Percentiles rank a stretch among this genome's conserved stretches.
phyloP scores from a whole-genome alignment of 106 monocot species.

The Allium sativum region DNA sequence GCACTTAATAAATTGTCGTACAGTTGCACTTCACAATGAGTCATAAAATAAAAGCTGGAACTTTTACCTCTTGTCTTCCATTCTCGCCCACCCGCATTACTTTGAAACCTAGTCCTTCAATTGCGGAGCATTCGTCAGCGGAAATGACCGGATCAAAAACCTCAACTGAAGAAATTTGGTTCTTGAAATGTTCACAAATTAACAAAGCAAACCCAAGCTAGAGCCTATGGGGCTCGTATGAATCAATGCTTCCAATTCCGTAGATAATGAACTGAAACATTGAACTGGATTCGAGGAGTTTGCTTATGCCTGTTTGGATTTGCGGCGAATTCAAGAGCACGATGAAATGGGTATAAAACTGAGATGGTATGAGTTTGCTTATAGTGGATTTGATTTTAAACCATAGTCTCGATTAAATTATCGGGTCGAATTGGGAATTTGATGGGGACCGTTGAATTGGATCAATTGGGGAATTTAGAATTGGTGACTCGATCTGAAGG shows the following conservation, averaged over 20 bases:
- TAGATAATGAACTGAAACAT: slow-evolving; percentile 40
- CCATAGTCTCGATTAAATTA: slow-evolving; percentile 25
- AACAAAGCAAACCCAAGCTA: slow-evolving; percentile 65
- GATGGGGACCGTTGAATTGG: slow-evolving; percentile 58
- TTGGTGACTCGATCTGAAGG: slow-evolving; percentile 7
- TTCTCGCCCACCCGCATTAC: slow-evolving; percentile 41
- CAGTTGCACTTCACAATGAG: slow-evolving; percentile 72
- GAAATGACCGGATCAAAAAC: slow-evolving; percentile 84
- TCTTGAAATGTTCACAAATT: slow-evolving; percentile 30
- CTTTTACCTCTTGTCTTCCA: slow-evolving; percentile 33
- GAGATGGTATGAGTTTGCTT: slow-evolving; percentile 27
- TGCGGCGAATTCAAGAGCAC: slow-evolving; percentile 18
- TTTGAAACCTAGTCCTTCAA: slow-evolving; percentile 28
- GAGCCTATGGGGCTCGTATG: slow-evolving; percentile 47
- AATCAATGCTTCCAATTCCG: slow-evolving; percentile 78
- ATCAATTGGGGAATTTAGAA: slow-evolving; percentile 20
- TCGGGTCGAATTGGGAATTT: slow-evolving; percentile 24
- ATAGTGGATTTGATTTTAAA: slow-evolving; percentile 28
- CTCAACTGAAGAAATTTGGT: slow-evolving; percentile 18
- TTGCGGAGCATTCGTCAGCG: slow-evolving; percentile 45
- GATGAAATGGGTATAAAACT: slow-evolving; percentile 44
- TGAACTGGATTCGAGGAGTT: background rate
- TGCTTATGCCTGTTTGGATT: slow-evolving; percentile 16
- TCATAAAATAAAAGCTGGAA: slow-evolving; percentile 86
- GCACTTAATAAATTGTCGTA: slow-evolving; percentile 58